These are phyloP conservation scores for Meyerozyma sp. DNA, from an alignment of 1,139 yeast genomes.

Conservation along the genomic window DNA sequence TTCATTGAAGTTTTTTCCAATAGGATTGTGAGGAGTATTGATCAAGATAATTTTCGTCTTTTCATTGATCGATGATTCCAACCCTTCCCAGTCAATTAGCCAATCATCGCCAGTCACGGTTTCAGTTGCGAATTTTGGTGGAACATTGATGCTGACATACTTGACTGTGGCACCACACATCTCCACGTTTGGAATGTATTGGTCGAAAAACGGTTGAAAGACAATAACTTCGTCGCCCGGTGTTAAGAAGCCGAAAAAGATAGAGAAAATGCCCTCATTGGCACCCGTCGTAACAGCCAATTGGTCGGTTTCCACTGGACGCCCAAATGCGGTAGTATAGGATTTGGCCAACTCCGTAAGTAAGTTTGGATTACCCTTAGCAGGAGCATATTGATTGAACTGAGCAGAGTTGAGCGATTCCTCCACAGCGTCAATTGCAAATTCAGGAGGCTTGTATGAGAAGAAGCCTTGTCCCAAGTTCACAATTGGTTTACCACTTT, in stretches of 20 bases:
- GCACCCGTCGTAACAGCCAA: conserved; percentile 92
- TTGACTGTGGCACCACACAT: conserved; percentile 89
- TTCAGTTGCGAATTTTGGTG: conserved; percentile 60
- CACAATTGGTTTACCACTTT: conserved; percentile 65
- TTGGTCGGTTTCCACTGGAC: conserved; percentile 57
- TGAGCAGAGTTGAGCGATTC: conserved; percentile 66
- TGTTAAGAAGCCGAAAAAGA: conserved; percentile 77
- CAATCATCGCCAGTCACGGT: conserved; percentile 80
- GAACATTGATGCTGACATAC: conserved; percentile 81
- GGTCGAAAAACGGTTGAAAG: conserved; percentile 97
- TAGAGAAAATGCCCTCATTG: conserved; percentile 86
- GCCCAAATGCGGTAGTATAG: conserved; percentile 62
- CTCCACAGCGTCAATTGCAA: conserved; percentile 80
- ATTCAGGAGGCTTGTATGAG: conserved; percentile 89
- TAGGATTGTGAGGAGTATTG: conserved; percentile 94
- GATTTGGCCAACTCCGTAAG: conserved; percentile 63
- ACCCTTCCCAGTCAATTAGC: conserved; percentile 74
- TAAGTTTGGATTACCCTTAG: conserved; percentile 79
- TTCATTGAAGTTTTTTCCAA: conserved; percentile 80
- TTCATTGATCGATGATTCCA: conserved; percentile 61
- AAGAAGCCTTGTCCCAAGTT: conserved; percentile 97
- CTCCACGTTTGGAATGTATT: conserved; percentile 88
- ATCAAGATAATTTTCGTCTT: conserved; percentile 82
- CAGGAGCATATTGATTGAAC: conserved; percentile 87
- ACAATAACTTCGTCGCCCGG: conserved; percentile 95